Base-by-base conservation (phyloP, 495 filamentous ascomycete genomes). In the Cladorrhinum samala region DNA sequence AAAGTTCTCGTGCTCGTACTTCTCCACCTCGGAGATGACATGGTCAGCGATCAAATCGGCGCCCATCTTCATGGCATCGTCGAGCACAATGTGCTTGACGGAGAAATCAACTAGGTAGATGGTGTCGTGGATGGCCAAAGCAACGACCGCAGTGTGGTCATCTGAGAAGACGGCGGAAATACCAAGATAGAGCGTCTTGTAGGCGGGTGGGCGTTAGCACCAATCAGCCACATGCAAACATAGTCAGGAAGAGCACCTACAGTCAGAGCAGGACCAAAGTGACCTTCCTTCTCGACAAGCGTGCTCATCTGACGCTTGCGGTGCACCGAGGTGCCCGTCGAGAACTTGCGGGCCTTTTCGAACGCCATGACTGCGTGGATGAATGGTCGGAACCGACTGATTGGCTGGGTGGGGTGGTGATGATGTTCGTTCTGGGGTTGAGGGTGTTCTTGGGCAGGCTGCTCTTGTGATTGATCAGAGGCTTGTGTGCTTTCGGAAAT, bases 41-140 rank as follows among this genome's bases (percentile, higher is more conserved):
- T 82, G 78, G 41, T 82, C 73, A 24, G 71, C 76, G 30, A 86
- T 75, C 9, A 68, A 60, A 14, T 78, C 74, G 36, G 67, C 54
- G 9, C 64, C 69, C 54, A 65, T 61, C 46, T 47, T 73, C 60
- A 50, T 56, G 33, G 53, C 62, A 55, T 56, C 67, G 43, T 68
- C 60, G 20, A 75, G 55, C 11, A 68, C 61, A 17, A 86, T 68
- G 2, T 74, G 68, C 53, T 80, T 75, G 45, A 91, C 77, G 21
- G 79, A 77, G 54, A 87, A 92, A 63, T 93, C 89, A 33, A 89
- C 73, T 18, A 87, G 77, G 61, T 95, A 95, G 0, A 84, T 85
- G 4, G 82, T 77, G 66, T 94, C 88, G 58, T 90, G 87, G 52
- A 87, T 79, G 4, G 85, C 85, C 44, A 92, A 67, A 3, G 83